Base-by-base conservation (phyloP, 306 rosid species). In the Cotoneaster glaucophyllus region DNA sequence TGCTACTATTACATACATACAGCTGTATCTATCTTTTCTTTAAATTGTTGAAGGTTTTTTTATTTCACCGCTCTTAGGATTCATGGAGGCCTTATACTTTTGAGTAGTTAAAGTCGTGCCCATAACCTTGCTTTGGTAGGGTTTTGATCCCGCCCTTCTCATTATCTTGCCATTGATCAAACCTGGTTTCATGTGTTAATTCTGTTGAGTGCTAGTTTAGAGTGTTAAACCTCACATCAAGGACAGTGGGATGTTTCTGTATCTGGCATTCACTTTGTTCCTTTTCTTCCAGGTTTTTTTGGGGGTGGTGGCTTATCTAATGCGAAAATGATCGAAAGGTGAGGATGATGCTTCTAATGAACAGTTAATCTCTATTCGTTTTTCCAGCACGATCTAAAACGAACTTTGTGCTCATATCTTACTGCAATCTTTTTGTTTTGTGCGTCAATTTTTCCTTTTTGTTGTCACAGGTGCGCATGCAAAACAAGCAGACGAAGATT, bases 401-500 rank as follows among this genome's bases (percentile, higher is more conserved):
- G 43, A 58, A 39, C 26, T 26, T 10, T 22, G 39, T 29, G 41
- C 57, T 29, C 39, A 70, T 25, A 69, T 6, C 3, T 72, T 57
- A 50, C 50, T 61, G 32, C 28, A 29, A 15, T 56, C 52, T 77
- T 50, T 12, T 15, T 75, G 22, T 43, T 81, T 71, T 77, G 74
- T 88, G 90, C 93, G 90, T 88, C 79, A 89, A 93, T 12, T 95
- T 90, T 83, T 92, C 85, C 63, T 50, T 50, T 1, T 50, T n/a
- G 0, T 50, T 15, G 21, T 50, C 15, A 43, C 15, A 43, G 14
- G 48, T 1, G 14, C 48, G 4, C 48, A 50, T 8, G 21, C 56
- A 50, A 50, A 50, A 17, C 56, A 50, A 18, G 56, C 2, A 4
- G 56, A 14, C 21, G 59, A 48, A 3, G 54, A 5, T 6, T 48